These are phyloP conservation scores for Pythium monospermum DNA, from an alignment of 352 stramenopile species.

Conservation along the genomic window DNA sequence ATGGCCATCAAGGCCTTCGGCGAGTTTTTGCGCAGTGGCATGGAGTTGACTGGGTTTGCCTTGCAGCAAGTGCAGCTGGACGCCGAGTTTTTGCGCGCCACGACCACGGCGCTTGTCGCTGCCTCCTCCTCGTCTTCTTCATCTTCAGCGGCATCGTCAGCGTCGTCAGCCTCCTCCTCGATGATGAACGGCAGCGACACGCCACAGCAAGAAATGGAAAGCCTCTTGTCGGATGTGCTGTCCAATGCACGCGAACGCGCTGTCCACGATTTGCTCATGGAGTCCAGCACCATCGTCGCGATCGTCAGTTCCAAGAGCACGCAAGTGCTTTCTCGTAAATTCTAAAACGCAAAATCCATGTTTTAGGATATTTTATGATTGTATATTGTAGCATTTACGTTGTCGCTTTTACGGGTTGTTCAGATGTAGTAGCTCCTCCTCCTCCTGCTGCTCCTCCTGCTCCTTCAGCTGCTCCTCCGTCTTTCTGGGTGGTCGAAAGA, in stretches of 20 bases:
- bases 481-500: too few species aligned
- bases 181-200: too few species aligned
- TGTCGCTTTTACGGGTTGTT: background rate
- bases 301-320: slow-evolving; percentile 82
- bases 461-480: slow-evolving; percentile 7
- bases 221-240: slow-evolving; percentile 66
- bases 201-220: slow-evolving; percentile 62
- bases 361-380: background rate
- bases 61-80: slow-evolving; percentile 81
- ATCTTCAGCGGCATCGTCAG: too few species aligned
- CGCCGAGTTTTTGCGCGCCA: slow-evolving; percentile 64
- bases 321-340: slow-evolving; percentile 55
- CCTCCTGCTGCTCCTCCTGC: background rate
- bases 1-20: slow-evolving; percentile 74
- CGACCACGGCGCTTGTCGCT: slow-evolving; percentile 41
- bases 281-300: slow-evolving; percentile 73
- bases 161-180: too few species aligned
- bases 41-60: slow-evolving; percentile 59
- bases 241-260: slow-evolving; percentile 70
- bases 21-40: slow-evolving; percentile 55
- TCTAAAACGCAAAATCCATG: background rate
- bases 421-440: background rate
- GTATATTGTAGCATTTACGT: background rate
- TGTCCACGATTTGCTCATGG: slow-evolving; percentile 66
- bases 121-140: too few species aligned